phyloP scores from a whole-genome alignment of 108 stramenopile genomes.

The Bacterosira constricta region DNA sequence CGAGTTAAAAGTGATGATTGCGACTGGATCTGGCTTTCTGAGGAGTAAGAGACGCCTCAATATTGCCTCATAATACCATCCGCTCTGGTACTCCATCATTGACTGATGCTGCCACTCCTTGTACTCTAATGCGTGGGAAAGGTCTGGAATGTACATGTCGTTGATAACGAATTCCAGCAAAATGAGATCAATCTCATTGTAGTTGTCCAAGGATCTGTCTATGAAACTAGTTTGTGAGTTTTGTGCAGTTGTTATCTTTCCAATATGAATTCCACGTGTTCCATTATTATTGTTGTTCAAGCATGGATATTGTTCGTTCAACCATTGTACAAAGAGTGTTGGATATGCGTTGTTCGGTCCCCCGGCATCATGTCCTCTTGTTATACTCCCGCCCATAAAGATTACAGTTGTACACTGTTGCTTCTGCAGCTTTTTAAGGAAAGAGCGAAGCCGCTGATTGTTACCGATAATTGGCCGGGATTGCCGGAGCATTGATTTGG shows the following conservation, averaged over 20 bases:
- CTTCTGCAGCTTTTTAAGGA: conserved; percentile 23
- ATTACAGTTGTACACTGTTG: conserved; percentile 35
- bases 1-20: conserved; percentile 42
- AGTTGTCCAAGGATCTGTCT: conserved; percentile 1
- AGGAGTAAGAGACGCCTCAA: conserved; percentile 28
- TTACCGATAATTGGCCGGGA: conserved; percentile 42
- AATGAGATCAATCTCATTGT: conserved; percentile 27
- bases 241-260: too few species aligned
- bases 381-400: conserved; percentile 29
- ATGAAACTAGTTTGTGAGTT: conserved; percentile 34
- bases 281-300: neutral
- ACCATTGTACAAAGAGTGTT: conserved; percentile 36
- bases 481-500: conserved; percentile 30
- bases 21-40: conserved; percentile 41
- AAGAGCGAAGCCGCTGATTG: conserved; percentile 29
- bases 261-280: too few species aligned
- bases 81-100: too few species aligned
- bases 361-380: conserved; percentile 1
- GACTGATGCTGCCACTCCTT: too few species aligned
- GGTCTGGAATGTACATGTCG: conserved; percentile 22
- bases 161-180: conserved; percentile 43
- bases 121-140: conserved; percentile 41
- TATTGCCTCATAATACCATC: conserved; percentile 18
- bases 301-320: conserved; percentile 33
- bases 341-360: conserved; percentile 31